A percentile compares a stretch with the other conserved stretches of the same genome.
Conservation (phyloP, 345 rosid species). For the Aquilaria sinensis region DNA sequence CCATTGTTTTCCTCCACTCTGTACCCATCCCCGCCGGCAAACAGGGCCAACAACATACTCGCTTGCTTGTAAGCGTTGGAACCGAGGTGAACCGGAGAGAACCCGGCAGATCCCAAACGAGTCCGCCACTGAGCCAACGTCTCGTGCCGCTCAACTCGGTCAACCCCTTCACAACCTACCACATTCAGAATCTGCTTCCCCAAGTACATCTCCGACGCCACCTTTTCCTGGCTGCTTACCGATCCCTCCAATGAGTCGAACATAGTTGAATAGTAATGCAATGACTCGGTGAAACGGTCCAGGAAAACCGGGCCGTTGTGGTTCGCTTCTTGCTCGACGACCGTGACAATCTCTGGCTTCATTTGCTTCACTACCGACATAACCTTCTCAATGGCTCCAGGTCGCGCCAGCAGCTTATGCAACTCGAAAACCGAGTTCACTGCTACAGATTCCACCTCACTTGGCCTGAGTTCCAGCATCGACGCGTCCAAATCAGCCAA, state of each 20-base stretch:
- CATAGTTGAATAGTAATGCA: constrained; percentile 76
- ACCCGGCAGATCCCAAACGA: constrained; percentile 60
- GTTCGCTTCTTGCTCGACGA: constrained; percentile 83
- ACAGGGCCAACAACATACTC: constrained; percentile 62
- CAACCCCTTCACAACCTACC: constrained; percentile 72
- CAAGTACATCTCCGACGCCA: constrained; percentile 72
- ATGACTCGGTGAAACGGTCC: constrained; percentile 79
- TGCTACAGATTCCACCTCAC: constrained; percentile 58
- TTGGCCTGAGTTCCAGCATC: constrained; percentile 54
- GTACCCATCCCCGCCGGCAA: constrained; percentile 78
- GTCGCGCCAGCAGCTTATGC: constrained; percentile 53
- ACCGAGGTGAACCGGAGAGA: constrained; percentile 61
- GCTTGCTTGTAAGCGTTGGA: constrained; percentile 91
- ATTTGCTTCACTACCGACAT: constrained; percentile 48
- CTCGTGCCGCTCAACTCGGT: constrained; percentile 83
- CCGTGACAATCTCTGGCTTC: constrained; percentile 67
- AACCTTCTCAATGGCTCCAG: constrained; percentile 62
- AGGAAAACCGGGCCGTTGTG: constrained; percentile 70
- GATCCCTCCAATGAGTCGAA: constrained; percentile 80
- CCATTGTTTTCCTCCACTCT: constrained; percentile 81
- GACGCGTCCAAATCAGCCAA: constrained; percentile 77
- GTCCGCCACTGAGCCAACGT: constrained; percentile 54
- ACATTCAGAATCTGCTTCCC: constrained; percentile 87
- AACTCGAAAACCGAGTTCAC: constrained; percentile 84
- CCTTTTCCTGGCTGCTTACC: constrained; percentile 39